Percentiles rank a stretch among this genome's conserved stretches.
These are phyloP conservation scores for Clonostachys rhizophaga DNA, from an alignment of 2,329 filamentous ascomycete genomes.

Conservation along the genomic window DNA sequence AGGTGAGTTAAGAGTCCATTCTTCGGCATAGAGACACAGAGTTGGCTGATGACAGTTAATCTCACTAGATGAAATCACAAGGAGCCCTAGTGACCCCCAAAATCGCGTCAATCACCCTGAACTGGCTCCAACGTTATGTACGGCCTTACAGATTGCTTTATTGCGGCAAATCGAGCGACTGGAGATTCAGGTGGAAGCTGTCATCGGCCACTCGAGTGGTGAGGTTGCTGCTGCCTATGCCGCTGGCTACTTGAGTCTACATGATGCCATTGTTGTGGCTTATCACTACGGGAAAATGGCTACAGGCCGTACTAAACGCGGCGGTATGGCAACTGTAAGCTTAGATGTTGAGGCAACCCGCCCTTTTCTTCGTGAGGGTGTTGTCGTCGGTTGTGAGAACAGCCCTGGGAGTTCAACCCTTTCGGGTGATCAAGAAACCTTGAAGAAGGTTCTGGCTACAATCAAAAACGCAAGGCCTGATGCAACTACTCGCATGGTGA, in stretches of 20 bases:
- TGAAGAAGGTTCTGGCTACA: slow-evolving; percentile 12
- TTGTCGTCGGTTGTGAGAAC: slow-evolving; percentile 16
- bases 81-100: slow-evolving; percentile 6
- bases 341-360: neutral
- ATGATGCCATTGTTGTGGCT: slow-evolving; percentile 38
- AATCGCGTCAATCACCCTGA: slow-evolving; percentile 9
- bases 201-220: slow-evolving; percentile 39
- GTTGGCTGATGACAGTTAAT: no score
- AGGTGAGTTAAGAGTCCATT: neutral
- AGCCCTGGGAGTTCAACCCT: slow-evolving; percentile 13
- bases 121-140: slow-evolving; percentile 31
- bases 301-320: slow-evolving; percentile 13
- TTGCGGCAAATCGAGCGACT: slow-evolving; percentile 25
- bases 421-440: slow-evolving; percentile 19
- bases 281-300: slow-evolving; percentile 42
- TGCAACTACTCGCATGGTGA: slow-evolving; percentile 25
- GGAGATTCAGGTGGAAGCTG: slow-evolving; percentile 26
- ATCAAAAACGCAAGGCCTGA: slow-evolving; percentile 13
- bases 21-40: no score
- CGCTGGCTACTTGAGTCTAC: slow-evolving; percentile 22
- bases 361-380: slow-evolving; percentile 10
- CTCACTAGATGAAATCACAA: no score
- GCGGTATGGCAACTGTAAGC: slow-evolving; percentile 15
- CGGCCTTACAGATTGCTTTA: slow-evolving; percentile 36
- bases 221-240: slow-evolving; percentile 40